Conservation (phyloP, 2,329 filamentous ascomycete genomes). For the Aspergillus vadensis region DNA sequence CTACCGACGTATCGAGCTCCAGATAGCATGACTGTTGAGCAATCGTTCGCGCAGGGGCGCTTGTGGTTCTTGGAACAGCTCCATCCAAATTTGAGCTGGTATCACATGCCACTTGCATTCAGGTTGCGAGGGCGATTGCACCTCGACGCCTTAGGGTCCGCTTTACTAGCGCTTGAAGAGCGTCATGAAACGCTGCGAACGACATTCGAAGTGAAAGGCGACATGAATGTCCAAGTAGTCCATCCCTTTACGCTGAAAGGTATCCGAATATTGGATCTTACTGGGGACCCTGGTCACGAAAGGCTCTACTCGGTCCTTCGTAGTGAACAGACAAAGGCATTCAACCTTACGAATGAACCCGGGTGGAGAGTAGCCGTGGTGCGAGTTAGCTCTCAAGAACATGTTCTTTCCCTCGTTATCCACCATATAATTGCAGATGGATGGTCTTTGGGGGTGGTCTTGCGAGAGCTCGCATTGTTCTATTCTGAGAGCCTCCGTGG, state of each 20-base stretch:
- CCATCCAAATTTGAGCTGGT: background rate
- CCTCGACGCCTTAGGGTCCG: slow-evolving; percentile 4
- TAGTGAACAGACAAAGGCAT: slow-evolving; percentile 4
- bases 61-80: slow-evolving; percentile 10
- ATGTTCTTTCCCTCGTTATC: slow-evolving; percentile 5
- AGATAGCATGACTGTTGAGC: background rate
- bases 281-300: background rate
- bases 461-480: background rate
- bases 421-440: slow-evolving; percentile 12
- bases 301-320: background rate
- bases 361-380: background rate
- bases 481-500: slow-evolving; percentile 1
- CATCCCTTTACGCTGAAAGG: background rate
- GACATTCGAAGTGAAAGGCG: slow-evolving; percentile 1
- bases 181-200: slow-evolving; percentile 14
- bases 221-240: background rate
- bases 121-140: slow-evolving; percentile 2
- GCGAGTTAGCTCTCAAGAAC: background rate
- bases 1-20: background rate
- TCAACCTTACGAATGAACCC: background rate
- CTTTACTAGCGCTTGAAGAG: background rate
- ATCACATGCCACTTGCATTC: slow-evolving; percentile 1
- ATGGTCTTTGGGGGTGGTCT: slow-evolving; percentile 6
- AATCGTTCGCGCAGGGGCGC: slow-evolving; percentile 8
- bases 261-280: background rate